Base-by-base conservation (phyloP, 23 red algal species). In the Gracilaria caudata region DNA sequence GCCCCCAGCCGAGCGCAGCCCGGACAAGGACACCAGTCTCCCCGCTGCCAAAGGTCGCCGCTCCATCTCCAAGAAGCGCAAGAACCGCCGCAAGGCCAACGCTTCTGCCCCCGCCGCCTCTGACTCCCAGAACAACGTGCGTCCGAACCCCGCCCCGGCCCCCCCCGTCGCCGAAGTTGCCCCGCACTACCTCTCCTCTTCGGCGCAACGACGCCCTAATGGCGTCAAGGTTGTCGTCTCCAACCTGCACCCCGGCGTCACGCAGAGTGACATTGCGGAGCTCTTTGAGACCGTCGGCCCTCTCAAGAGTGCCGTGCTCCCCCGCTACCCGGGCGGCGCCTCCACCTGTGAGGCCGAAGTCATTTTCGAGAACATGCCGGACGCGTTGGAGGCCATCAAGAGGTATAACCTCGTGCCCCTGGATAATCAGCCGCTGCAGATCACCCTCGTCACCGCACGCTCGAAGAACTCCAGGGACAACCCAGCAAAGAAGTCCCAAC, bases 351-450 rank as follows among this genome's bases (percentile, higher is more conserved):
- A 68, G 25, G 94, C 94, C 14, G 84, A 92, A 79, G 94, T 97
- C 4, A 73, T 97, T 40, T 97, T 97, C 73, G 73, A 82, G 58
- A 51, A 75, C 68, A 87, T 86, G 75, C 63, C 72, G 25, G 79
- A 92, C 41, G 94, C 94, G 20, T 39, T 97, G 34, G 94, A 93
- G 79, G 86, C 94, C 30, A 97, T 97, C 59, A 90, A 90, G 63
- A 64, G 90, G 47, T 97, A 97, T 55, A 97, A 97, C 68, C 63
- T 76, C 28, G 94, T 97, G n/a, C 94, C 94, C 71, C 81, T 97
- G 37, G 94, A 97, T 74, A 89, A 93, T 23, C 84, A 90, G 61
- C 94, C 94, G 39, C 73, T 97, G 72, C 79, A 87, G 45, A 93
- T 97, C 60, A 92, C 94, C 25, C 73, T 97, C 65, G 86, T 82